phyloP scores from a whole-genome alignment of 2,329 filamentous ascomycete species.

The Gaeumannomyces sp. region DNA sequence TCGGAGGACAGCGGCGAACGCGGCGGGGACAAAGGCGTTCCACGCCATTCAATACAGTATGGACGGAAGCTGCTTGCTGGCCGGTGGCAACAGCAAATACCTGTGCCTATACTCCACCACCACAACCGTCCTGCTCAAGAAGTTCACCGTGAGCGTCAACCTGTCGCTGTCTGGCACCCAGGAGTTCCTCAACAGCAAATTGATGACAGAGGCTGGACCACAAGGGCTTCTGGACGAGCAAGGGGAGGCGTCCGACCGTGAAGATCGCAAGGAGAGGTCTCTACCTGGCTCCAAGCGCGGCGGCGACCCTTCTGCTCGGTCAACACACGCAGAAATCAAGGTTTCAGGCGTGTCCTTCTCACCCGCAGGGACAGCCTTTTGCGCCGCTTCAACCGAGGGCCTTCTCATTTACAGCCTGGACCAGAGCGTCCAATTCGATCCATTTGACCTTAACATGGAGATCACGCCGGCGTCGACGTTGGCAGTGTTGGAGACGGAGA shows the following conservation, averaged over 20 bases:
- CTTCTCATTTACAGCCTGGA: constrained; percentile 91
- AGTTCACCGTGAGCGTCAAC: constrained; percentile 93
- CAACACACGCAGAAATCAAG: constrained; percentile 71
- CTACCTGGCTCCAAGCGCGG: constrained; percentile 84
- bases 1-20: constrained; percentile 84
- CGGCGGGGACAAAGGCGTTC: constrained; percentile 85
- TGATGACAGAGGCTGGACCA: constrained; percentile 86
- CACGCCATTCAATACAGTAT: constrained; percentile 83
- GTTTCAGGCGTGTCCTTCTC: constrained; percentile 83
- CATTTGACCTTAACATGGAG: constrained; percentile 90
- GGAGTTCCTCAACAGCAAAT: constrained; percentile 90
- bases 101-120: constrained; percentile 95
- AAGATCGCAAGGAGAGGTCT: constrained; percentile 71
- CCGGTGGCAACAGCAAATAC: constrained; percentile 95
- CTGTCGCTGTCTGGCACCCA: constrained; percentile 93
- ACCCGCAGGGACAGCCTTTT: constrained; percentile 84
- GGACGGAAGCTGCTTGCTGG: constrained; percentile 84
- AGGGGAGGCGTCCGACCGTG: constrained; percentile 82
- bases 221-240: constrained; percentile 78
- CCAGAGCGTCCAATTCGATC: constrained; percentile 78
- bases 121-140: constrained; percentile 86
- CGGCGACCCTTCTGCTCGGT: constrained; percentile 71
- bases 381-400: constrained; percentile 90
- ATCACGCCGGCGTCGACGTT: constrained; percentile 86
- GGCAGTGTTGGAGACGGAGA: constrained; percentile 56